Evolutionary conservation across 73 alveolate species (phyloP).

Genomic region (Blepharisma stoltei): DNA sequence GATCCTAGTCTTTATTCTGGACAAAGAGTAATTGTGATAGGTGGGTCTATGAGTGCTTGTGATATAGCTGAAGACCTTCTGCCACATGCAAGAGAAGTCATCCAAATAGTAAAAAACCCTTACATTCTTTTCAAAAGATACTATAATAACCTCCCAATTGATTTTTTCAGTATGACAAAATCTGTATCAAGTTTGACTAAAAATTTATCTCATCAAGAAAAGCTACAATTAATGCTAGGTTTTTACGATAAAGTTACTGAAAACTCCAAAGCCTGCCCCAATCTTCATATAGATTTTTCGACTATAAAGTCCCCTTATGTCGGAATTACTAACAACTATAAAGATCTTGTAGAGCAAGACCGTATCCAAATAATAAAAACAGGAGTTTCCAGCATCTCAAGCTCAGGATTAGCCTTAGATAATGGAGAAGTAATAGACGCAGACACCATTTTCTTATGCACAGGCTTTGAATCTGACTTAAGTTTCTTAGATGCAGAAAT

Average conservation of each 20-base stretch:
- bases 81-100: background rate
- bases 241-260: too few species aligned
- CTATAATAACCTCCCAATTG: background rate
- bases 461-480: background rate
- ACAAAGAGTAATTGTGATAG: background rate
- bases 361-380: too few species aligned
- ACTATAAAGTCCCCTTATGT: too few species aligned
- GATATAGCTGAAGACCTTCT: constrained; percentile 3
- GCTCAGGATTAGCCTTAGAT: background rate
- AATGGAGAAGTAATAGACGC: constrained; percentile 6
- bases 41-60: background rate
- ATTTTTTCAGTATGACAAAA: background rate
- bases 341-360: too few species aligned
- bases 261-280: too few species aligned
- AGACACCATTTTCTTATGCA: background rate
- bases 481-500: constrained; percentile 13
- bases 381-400: background rate
- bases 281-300: too few species aligned
- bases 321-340: too few species aligned
- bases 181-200: too few species aligned
- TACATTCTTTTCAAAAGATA: background rate
- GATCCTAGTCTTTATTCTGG: background rate
- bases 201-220: too few species aligned
- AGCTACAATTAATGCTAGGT: too few species aligned
- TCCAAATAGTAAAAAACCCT: background rate